Percentiles rank a stretch among this genome's conserved stretches.
phyloP scores from a whole-genome alignment of 208 protist genomes.

The Plasmodiophora brassicae region DNA sequence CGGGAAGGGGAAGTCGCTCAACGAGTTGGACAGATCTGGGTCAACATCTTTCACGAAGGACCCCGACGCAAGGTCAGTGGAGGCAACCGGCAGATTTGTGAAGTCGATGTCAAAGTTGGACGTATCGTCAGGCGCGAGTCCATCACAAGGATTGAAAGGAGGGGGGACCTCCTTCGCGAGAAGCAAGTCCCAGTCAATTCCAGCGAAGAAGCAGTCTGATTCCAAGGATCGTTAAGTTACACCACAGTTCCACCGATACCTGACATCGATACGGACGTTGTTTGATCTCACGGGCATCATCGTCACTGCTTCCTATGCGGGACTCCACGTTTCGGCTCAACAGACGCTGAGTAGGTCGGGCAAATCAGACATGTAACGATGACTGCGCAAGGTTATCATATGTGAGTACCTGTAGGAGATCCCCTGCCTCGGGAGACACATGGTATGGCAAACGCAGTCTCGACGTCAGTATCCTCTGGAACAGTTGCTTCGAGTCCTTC shows the following conservation, averaged over 20 bases:
- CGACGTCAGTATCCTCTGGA: slow-evolving; percentile 19
- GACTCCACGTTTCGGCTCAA: neutral
- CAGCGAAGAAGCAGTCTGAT: neutral
- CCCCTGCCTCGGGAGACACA: neutral
- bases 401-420: too few species aligned
- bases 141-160: neutral
- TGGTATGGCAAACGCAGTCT: neutral
- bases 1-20: too few species aligned
- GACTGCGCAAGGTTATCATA: too few species aligned
- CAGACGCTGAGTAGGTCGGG: neutral
- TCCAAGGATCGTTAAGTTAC: neutral
- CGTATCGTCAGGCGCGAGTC: neutral
- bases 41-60: too few species aligned
- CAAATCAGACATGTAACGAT: too few species aligned
- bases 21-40: too few species aligned
- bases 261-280: neutral
- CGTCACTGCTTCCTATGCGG: neutral
- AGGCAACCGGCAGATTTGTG: too few species aligned
- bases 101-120: neutral
- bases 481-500: neutral
- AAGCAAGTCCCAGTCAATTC: neutral
- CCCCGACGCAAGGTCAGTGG: too few species aligned
- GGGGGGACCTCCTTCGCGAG: neutral
- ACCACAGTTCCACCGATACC: neutral
- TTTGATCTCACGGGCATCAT: neutral